Percentiles rank a stretch among this genome's conserved stretches.
These are phyloP conservation scores for Zymoseptoria crescenta DNA, from an alignment of 2,329 filamentous ascomycete species.

Conservation along the genomic window DNA sequence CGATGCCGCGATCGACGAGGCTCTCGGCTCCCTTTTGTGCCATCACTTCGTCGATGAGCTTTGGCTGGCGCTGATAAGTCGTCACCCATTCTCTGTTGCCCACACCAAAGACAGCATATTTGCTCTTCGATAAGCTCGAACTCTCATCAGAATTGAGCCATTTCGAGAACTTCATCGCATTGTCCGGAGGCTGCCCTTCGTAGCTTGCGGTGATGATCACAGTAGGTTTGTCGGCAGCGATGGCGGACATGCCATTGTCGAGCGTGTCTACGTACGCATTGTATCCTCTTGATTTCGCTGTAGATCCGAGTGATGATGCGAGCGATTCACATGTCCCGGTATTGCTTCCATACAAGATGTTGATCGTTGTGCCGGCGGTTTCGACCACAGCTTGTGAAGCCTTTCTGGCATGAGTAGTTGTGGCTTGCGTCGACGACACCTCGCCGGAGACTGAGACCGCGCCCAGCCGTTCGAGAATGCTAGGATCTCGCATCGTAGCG, in stretches of 20 bases:
- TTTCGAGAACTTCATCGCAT: slow-evolving; percentile 35
- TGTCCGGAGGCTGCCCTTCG: slow-evolving; percentile 38
- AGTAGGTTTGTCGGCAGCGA: slow-evolving; percentile 31
- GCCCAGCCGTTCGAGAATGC: slow-evolving; percentile 28
- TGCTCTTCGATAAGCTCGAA: slow-evolving; percentile 27
- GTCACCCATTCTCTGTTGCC: slow-evolving; percentile 40
- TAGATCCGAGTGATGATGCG: slow-evolving; percentile 31
- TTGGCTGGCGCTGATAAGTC: slow-evolving; percentile 63
- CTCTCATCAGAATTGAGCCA: slow-evolving; percentile 26
- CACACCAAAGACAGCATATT: slow-evolving; percentile 36
- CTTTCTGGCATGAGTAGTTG: not conserved
- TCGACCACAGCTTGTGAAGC: slow-evolving; percentile 25
- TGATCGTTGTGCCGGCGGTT: slow-evolving; percentile 40
- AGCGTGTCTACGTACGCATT: slow-evolving; percentile 29
- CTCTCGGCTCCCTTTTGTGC: slow-evolving; percentile 41
- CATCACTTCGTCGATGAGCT: slow-evolving; percentile 50
- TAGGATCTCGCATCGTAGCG: slow-evolving; percentile 44
- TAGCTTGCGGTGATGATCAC: slow-evolving; percentile 36
- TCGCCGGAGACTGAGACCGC: slow-evolving; percentile 34
- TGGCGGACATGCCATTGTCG: slow-evolving; percentile 22
- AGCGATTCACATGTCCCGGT: slow-evolving; percentile 47
- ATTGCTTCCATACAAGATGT: slow-evolving; percentile 65
- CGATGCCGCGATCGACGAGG: slow-evolving; percentile 28
- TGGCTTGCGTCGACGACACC: slow-evolving; percentile 16
- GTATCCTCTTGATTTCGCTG: slow-evolving; percentile 32